Evolutionary conservation across 768 basidiomycete genomes (phyloP).

Genomic region (Termitomyces sp.): DNA sequence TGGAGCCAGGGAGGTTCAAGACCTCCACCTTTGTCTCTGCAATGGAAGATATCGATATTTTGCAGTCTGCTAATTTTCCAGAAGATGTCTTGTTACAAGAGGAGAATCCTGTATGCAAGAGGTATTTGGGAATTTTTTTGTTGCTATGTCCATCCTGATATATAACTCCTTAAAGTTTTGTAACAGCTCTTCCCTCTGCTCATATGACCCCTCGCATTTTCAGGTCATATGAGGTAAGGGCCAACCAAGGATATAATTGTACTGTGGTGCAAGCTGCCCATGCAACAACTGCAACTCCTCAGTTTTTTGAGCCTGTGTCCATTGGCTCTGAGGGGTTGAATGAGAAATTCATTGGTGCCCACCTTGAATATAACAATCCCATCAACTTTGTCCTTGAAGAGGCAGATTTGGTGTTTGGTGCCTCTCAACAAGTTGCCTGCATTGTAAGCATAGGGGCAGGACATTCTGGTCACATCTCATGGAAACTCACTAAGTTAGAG

Average conservation of each 20-base stretch:
- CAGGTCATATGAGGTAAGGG: not conserved
- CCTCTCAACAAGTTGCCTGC: not conserved
- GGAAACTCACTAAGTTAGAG: not conserved
- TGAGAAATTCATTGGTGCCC: not conserved
- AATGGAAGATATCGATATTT: not conserved
- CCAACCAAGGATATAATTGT: not conserved
- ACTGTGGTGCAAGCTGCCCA: conserved; percentile 1
- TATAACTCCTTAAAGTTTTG: not conserved
- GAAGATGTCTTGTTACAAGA: not conserved
- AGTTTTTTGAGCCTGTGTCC: not conserved
- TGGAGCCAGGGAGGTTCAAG: not conserved
- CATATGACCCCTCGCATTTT: not conserved
- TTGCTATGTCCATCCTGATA: not conserved
- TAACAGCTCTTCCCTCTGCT: not conserved
- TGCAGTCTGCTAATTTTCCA: not conserved
- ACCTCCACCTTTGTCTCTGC: not conserved
- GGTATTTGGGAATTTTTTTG: not conserved
- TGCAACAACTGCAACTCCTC: not conserved
- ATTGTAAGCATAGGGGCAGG: conserved; percentile 3
- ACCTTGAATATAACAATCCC: not conserved
- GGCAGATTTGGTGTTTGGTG: conserved; percentile 1
- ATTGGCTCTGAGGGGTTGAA: not conserved
- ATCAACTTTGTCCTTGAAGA: not conserved
- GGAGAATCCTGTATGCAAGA: not conserved
- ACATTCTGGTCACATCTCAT: not conserved